phyloP scores from a whole-genome alignment of 306 rosid species.

The Vigna radiata region DNA sequence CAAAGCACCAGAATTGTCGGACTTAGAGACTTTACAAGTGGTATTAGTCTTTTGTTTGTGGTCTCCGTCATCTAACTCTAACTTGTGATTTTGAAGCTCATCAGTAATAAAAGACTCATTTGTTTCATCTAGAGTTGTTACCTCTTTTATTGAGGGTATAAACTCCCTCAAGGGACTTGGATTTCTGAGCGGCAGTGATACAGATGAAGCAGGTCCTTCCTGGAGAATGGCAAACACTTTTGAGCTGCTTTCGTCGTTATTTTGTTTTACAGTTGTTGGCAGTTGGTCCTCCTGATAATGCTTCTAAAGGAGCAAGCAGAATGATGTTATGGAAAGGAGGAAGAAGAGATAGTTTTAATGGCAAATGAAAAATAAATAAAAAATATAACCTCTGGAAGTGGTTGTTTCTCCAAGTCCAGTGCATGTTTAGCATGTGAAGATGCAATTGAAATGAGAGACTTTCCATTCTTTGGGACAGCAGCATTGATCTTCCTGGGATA shows the following conservation, averaged over 20 bases:
- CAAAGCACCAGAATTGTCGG: not conserved
- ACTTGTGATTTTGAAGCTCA: slow-evolving; percentile 9
- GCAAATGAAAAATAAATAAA: not conserved
- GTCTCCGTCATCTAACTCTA: not conserved
- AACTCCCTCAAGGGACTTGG: not conserved
- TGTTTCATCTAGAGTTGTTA: not conserved
- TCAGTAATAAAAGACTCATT: not conserved
- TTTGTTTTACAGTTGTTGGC: not conserved
- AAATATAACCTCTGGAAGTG: slow-evolving; percentile 22
- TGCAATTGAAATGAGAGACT: not conserved
- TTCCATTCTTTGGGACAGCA: not conserved
- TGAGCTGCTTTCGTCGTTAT: not conserved
- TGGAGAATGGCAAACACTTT: not conserved
- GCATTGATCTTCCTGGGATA: slow-evolving; percentile 15
- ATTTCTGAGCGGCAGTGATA: not conserved
- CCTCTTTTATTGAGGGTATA: not conserved
- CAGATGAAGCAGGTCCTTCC: not conserved
- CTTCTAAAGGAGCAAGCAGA: not conserved
- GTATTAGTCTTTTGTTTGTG: not conserved
- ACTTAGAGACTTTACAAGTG: slow-evolving; percentile 5
- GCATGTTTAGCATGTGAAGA: not conserved
- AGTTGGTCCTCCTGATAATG: not conserved
- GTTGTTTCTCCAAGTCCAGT: slow-evolving; percentile 19
- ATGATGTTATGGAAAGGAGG: not conserved
- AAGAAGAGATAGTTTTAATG: not conserved